Evolutionary conservation across 345 rosid genomes (phyloP).

Genomic region (Camelina laxa): DNA sequence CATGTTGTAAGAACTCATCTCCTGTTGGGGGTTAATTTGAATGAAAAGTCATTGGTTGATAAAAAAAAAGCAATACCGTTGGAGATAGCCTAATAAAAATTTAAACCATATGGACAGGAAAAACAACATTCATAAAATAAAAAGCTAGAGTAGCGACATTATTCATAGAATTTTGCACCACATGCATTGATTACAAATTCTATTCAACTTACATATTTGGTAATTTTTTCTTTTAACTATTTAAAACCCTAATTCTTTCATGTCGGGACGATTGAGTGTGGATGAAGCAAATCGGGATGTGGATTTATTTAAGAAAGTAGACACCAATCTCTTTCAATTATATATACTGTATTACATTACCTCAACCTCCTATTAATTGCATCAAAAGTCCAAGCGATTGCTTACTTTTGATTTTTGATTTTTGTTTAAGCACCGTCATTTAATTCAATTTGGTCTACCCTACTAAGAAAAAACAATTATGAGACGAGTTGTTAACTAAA

Average conservation of each 20-base stretch:
- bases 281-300: constrained; percentile 13
- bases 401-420: not conserved
- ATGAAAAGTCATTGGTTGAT: too few relatives aligned
- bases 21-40: too few relatives aligned
- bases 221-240: not conserved
- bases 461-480: not conserved
- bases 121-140: not conserved
- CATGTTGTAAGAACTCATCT: too few relatives aligned
- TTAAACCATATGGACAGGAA: not conserved
- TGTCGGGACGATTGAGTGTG: constrained; percentile 4
- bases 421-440: constrained; percentile 21
- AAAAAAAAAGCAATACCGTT: too few relatives aligned
- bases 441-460: constrained; percentile 20
- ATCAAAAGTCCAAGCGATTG: not conserved
- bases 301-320: not conserved
- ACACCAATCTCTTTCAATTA: constrained; percentile 16
- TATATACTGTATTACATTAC: not conserved
- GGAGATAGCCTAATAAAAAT: too few relatives aligned
- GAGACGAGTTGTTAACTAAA: too few relatives aligned
- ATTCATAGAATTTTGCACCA: not conserved
- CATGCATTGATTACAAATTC: not conserved
- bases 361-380: constrained; percentile 26
- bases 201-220: not conserved
- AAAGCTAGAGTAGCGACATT: not conserved
- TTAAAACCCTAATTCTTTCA: not conserved